Base-by-base conservation (phyloP, 768 basidiomycete species). In the Coprinopsis strossmayeri region DNA sequence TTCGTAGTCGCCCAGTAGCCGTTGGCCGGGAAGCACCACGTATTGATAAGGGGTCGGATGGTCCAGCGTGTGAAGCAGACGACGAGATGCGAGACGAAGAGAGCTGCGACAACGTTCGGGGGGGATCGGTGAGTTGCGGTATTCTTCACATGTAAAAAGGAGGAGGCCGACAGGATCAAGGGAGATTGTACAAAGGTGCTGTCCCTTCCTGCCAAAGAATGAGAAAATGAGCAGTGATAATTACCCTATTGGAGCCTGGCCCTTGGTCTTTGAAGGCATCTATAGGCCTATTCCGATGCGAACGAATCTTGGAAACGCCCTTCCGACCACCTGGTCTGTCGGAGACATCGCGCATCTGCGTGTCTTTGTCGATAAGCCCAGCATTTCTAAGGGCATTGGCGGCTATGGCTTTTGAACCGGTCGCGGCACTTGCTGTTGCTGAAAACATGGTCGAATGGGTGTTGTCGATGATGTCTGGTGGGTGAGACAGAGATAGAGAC, bases 251-350 rank as follows among this genome's bases (percentile, higher is more conserved):
- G 46, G 61, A 46, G 52, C 61, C 76, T 67, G 67, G 49, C 73
- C 68, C 52, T 72, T 71, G 57, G 70, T 78, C 77, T 70, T 66
- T 84, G 53, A 78, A 66, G 24, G 71, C 64, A 65, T 87, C 84
- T 51, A 81, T 72, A 41, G 77, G 69, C 48, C 83, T 73, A 9
- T 77, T 68, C 52, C 82, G 74, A 61, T 85, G 81, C 3, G 76
- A 68, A 23, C 81, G 75, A 54, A 74, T 65, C 68, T 84, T 87
- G 13, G 72, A 68, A n/a, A 72, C 57, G 38, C 78, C 78, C 63
- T 89, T 90, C 59, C 86, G 77, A 20, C 85, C 86, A 43, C 84
- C 84, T 3, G 83, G 84, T 56, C 72, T 84, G 67, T 81, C 78
- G 7, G 76, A 71, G 37, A 71, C 68, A 58, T 90, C 87, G 53